phyloP scores from a whole-genome alignment of 106 monocot genomes.

The Ottelia alismoides region DNA sequence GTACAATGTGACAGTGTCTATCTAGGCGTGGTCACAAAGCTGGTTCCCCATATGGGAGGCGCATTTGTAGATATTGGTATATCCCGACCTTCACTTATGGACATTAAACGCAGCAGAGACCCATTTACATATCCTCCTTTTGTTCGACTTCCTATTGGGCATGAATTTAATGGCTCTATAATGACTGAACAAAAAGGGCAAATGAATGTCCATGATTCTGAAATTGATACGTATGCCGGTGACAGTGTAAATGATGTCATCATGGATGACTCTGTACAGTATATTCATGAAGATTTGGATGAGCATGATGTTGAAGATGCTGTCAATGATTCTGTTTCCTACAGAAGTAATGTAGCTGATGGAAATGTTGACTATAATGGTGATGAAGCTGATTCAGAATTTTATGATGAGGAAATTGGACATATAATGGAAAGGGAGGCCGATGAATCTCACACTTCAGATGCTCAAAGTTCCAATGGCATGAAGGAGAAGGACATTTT shows the following conservation, averaged over 20 bases:
- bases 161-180: conserved; percentile 21
- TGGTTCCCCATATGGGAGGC: conserved; percentile 90
- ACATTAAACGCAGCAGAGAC: conserved; percentile 53
- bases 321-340: conserved; percentile 13
- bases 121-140: conserved; percentile 82
- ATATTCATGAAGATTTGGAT: conserved; percentile 21
- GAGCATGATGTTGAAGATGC: conserved; percentile 34
- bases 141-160: conserved; percentile 8
- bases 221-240: conserved; percentile 22
- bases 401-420: conserved; percentile 28
- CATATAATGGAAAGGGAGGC: conserved; percentile 32
- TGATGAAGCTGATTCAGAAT: conserved; percentile 25
- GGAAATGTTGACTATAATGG: conserved; percentile 12
- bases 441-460: conserved; percentile 31
- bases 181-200: conserved; percentile 10
- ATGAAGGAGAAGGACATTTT: conserved; percentile 12
- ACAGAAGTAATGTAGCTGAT: conserved; percentile 6
- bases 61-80: conserved; percentile 97
- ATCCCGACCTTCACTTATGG: conserved; percentile 71
- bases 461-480: conserved; percentile 17
- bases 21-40: conserved; percentile 72
- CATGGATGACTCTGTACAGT: conserved; percentile 27
- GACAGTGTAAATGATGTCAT: conserved; percentile 32
- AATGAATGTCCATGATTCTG: conserved; percentile 15
- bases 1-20: conserved; percentile 95